Evolutionary conservation across 306 rosid species (phyloP).

Genomic region (Dryas octopetala): DNA sequence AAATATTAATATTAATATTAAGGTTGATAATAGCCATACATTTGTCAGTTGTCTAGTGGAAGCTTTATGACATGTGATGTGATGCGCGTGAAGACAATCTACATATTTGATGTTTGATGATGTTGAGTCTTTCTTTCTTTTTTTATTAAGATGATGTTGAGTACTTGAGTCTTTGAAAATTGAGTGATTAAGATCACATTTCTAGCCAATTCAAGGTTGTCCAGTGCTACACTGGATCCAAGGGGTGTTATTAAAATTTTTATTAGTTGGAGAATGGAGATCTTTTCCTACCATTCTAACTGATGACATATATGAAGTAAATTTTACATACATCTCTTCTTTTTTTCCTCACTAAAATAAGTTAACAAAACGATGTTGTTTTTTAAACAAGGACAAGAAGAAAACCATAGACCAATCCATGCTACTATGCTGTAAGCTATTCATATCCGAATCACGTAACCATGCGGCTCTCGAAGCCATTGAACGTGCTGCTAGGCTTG

Average conservation of each 20-base stretch:
- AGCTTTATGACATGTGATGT: background rate
- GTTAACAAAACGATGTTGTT: background rate
- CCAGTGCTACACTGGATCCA: no score
- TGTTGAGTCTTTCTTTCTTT: no score
- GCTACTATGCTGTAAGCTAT: conserved; percentile 72
- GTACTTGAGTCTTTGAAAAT: background rate
- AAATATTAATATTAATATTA: background rate
- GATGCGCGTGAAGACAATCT: conserved; percentile 5
- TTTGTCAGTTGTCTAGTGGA: background rate
- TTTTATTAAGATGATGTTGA: no score
- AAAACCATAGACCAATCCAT: conserved; percentile 46
- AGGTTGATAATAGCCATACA: background rate
- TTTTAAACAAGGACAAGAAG: conserved; percentile 50
- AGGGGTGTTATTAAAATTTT: no score
- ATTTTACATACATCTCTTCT: background rate
- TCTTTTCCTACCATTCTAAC: no score
- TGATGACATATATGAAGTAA: background rate
- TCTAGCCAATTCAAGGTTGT: background rate
- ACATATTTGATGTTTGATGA: background rate
- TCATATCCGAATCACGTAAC: conserved; percentile 67
- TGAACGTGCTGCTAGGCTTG: conserved; percentile 55
- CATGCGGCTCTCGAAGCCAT: conserved; percentile 54
- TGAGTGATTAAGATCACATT: background rate
- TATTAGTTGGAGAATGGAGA: no score
- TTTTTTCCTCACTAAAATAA: background rate